Evolutionary conservation across 495 filamentous ascomycete species (phyloP).

Genomic region (Annulohypoxylon nitens): DNA sequence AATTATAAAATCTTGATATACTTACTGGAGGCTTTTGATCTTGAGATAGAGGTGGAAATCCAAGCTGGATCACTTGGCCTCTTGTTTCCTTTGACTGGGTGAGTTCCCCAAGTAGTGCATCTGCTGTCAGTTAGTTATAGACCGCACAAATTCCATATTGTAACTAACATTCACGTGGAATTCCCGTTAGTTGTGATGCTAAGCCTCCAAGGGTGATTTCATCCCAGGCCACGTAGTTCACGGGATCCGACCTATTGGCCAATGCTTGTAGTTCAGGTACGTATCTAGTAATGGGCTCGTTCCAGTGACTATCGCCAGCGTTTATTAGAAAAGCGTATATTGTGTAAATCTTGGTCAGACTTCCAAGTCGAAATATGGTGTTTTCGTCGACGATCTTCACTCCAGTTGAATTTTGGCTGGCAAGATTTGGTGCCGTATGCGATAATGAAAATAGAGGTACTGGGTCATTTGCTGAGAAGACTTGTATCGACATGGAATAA

Average conservation of each 20-base stretch:
- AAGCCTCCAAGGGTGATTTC: constrained; percentile 68
- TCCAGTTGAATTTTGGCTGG: constrained; percentile 52
- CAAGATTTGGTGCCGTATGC: constrained; percentile 61
- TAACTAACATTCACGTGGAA: constrained; percentile 60
- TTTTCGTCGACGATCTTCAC: constrained; percentile 59
- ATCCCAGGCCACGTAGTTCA: constrained; percentile 62
- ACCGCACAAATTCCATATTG: neutral
- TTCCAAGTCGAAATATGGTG: constrained; percentile 64
- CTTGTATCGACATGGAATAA: constrained; percentile 63
- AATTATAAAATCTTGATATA: neutral
- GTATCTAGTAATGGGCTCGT: constrained; percentile 63
- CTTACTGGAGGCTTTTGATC: constrained; percentile 57
- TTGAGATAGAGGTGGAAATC: constrained; percentile 58
- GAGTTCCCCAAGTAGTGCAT: constrained; percentile 57
- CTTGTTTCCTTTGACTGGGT: constrained; percentile 54
- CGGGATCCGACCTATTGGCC: constrained; percentile 52
- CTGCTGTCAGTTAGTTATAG: constrained; percentile 46
- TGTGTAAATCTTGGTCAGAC: constrained; percentile 65
- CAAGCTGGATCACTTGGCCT: constrained; percentile 49
- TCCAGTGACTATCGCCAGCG: constrained; percentile 55
- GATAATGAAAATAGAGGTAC: constrained; percentile 61
- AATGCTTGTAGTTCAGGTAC: constrained; percentile 65
- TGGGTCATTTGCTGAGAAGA: constrained; percentile 62
- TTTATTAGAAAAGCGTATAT: constrained; percentile 60
- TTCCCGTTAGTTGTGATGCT: constrained; percentile 66